Conservation (phyloP, 805 yeast species). For the Metschnikowia cerradonensis region DNA sequence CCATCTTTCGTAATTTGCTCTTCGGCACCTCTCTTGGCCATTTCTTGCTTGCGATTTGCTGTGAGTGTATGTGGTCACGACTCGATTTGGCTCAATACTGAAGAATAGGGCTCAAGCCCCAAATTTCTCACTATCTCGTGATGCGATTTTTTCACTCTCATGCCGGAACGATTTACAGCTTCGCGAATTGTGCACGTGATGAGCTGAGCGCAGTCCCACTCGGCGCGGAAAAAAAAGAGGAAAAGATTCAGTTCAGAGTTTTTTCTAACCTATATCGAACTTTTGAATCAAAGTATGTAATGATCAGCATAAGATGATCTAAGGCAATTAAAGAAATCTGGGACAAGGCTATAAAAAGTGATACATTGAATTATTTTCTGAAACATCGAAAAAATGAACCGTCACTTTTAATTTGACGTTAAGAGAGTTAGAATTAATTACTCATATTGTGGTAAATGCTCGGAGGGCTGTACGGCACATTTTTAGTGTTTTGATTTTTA, state of each 20-base stretch:
- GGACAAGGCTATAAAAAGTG: neutral
- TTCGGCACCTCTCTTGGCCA: slow-evolving; percentile 69
- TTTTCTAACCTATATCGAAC: slow-evolving; percentile 22
- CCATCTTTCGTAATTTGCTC: slow-evolving; percentile 60
- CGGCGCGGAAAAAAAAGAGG: slow-evolving; percentile 12
- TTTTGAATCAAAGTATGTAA: slow-evolving; percentile 28
- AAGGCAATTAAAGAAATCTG: neutral
- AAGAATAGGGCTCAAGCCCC: slow-evolving; percentile 16
- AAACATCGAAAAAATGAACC: no score
- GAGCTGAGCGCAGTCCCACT: slow-evolving; percentile 1
- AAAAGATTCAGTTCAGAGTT: slow-evolving; percentile 7
- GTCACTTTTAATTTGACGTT: no score
- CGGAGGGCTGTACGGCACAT: neutral
- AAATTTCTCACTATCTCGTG: neutral
- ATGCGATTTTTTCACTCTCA: neutral
- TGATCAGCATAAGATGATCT: neutral
- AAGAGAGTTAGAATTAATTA: neutral
- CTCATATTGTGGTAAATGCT: neutral
- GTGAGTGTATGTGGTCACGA: neutral
- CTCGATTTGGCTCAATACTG: neutral
- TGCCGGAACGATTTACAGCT: neutral
- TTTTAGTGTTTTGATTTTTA: neutral
- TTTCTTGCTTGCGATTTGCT: slow-evolving; percentile 15
- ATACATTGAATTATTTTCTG: neutral
- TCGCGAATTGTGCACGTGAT: slow-evolving; percentile 8